Evolutionary conservation across 345 rosid species (phyloP), one percentile per base, ranked within the genome.

Genomic region (Corymbia maculata): DNA sequence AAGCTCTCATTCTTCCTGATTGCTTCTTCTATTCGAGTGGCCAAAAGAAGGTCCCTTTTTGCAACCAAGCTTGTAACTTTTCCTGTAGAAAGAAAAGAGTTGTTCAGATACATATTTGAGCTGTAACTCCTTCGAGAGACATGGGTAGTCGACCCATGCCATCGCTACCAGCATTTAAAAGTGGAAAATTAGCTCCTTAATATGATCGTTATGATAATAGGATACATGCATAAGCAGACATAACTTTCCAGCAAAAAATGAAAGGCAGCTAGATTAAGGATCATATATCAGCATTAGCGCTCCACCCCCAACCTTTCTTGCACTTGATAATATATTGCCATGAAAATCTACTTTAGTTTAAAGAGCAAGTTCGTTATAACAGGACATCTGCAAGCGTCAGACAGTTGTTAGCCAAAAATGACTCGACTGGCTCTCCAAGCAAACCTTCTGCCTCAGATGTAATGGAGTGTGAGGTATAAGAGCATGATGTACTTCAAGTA

Each of bases 1-100:
- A 96, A 92, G 93, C 98, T 96, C 93, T 94, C 97, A 24, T 96
- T 96, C 91, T 94, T 97, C 92, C 92, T 94, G 88, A 97, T 91
- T 24, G 98, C 97, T 89, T 95, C 97, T 89, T 95, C 99, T 24
- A 95, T 95, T 64, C 96, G 91, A 36, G 88, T 88, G 21, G 99
- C 98, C 92, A 97, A 90, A 86, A 90, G 87, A 24, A 51, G 66
- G 89, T 94, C 95, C 90, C 93, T 94, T 90, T 90, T 94, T 44
- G 98, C 95, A 88, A 96, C 92, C 91, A 97, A 92, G 89, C 99
- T 97, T 50, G 99, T 97, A 52, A 97, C 98, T 91, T 96, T 96
- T 86, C 99, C 98, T 97, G 95, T 13, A 88, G 89, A 85, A 30
- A 84, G 86, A 75, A 86, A 42, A 47, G 32, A 45, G 28, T 51